Percentiles rank a stretch among this genome's conserved stretches.
phyloP scores from a whole-genome alignment of 2,329 filamentous ascomycete species.

The Chrysoporthe cubensis region DNA sequence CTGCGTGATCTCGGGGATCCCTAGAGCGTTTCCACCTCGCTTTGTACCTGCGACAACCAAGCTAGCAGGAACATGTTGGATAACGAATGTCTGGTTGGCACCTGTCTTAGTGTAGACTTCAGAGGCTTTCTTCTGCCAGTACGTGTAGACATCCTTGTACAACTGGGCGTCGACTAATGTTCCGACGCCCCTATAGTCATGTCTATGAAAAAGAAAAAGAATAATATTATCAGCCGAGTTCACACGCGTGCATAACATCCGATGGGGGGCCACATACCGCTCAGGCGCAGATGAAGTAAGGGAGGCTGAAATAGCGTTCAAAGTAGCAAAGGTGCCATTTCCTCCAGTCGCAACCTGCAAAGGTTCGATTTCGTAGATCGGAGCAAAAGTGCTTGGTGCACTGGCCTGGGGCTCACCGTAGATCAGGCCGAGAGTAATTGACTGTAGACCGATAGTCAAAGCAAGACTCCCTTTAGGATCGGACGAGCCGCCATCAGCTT shows the following conservation, averaged over 20 bases:
- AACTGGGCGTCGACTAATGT: conserved; percentile 32
- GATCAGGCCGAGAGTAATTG: conserved; percentile 30
- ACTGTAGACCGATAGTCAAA: conserved; percentile 31
- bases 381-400: conserved; percentile 3
- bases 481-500: not conserved
- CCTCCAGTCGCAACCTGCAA: too few relatives aligned
- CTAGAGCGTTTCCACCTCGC: conserved; percentile 31
- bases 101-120: conserved; percentile 25
- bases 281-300: too few relatives aligned
- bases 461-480: conserved; percentile 32
- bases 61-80: conserved; percentile 29
- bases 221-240: too few relatives aligned
- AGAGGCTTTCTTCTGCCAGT: conserved; percentile 31
- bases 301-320: too few relatives aligned
- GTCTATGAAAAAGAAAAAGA: conserved; percentile 23
- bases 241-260: too few relatives aligned
- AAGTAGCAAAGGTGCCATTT: too few relatives aligned
- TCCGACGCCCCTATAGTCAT: conserved; percentile 33
- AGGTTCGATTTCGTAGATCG: too few relatives aligned
- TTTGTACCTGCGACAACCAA: conserved; percentile 25
- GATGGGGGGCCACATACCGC: too few relatives aligned
- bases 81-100: conserved; percentile 31
- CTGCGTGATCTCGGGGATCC: conserved; percentile 22
- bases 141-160: conserved; percentile 35
- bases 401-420: conserved; percentile 31